Evolutionary conservation across 305 asterid genomes (phyloP), one percentile per base, ranked within the genome.

Genomic region (Fraxinus sp.): DNA sequence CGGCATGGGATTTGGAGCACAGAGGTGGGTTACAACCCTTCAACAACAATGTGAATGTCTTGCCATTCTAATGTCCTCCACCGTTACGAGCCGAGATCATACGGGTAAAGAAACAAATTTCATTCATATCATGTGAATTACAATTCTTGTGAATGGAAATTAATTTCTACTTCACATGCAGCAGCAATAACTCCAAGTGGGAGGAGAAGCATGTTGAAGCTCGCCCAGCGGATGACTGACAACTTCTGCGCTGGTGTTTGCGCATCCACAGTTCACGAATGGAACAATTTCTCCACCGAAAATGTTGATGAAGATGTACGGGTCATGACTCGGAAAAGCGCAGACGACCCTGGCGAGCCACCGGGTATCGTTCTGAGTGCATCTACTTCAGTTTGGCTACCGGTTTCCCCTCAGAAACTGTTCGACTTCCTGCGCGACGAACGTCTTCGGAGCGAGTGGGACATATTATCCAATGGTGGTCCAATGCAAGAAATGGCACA

Each of bases 401-500:
- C 99, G 0, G 93, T 91, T 62, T 84, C 98, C 0, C 95, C 97
- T 0, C 97, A 91, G 55, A 82, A 92, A 66, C 88, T 96, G 1
- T 96, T 96, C 14, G 94, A 93, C 83, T 94, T 94, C 85, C 98
- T 96, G 28, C 90, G 99, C 1, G 90, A 96, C 62, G 98, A 93
- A 74, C 92, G 91, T 14, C 75, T 94, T 78, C 86, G 99, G 82
- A 93, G 97, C 68, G 97, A 92, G 87, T 96, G 99, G 99, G 99
- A 96, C 71, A 94, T 96, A 75, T 86, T 96, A 75, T 90, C 98
- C 74, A 93, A 94, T 46, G 97, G 98, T 13, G 98, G 97, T 0
- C 99, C 98, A n/a, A 92, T 94, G 98, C 98, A 94, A 78, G 99
- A 96, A 78, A 94, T 96, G 97, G 94, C 97, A 10, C 98, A 91